Conservation (phyloP, 768 basidiomycete species). For the Lactifluus rugatus region DNA sequence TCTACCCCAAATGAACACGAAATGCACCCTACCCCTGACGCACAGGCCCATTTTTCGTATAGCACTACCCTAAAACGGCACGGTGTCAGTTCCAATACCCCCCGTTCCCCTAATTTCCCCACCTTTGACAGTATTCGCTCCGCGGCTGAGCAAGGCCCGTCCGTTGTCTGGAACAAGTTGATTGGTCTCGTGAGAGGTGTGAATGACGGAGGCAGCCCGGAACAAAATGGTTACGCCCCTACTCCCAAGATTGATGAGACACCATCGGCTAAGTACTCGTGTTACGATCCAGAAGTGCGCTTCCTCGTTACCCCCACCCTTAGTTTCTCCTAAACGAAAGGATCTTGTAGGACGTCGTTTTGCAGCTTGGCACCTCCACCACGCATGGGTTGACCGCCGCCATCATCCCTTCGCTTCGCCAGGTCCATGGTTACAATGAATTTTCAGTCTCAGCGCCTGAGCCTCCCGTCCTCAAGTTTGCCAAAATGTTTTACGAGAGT, state of each 20-base stretch:
- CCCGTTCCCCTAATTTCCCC: slow-evolving; percentile 29
- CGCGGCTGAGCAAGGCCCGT: slow-evolving; percentile 23
- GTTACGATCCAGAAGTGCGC: slow-evolving; percentile 5
- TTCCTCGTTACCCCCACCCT: background rate
- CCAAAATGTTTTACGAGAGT: slow-evolving; percentile 91
- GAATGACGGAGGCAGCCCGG: slow-evolving; percentile 25
- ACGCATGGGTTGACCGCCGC: slow-evolving; percentile 52
- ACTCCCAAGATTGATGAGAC: slow-evolving; percentile 15
- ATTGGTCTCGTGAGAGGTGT: slow-evolving; percentile 32
- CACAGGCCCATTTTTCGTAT: slow-evolving; percentile 70
- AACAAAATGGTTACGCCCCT: slow-evolving; percentile 34
- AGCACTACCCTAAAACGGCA: slow-evolving; percentile 73
- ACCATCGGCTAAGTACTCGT: slow-evolving; percentile 7
- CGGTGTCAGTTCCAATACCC: slow-evolving; percentile 31
- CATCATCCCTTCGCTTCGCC: slow-evolving; percentile 53
- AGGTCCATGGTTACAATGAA: slow-evolving; percentile 83
- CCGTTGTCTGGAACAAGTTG: slow-evolving; percentile 39
- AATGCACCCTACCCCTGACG: slow-evolving; percentile 48
- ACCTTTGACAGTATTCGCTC: slow-evolving; percentile 26
- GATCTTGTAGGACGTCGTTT: slow-evolving; percentile 54
- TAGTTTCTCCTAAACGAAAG: background rate
- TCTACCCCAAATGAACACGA: slow-evolving; percentile 38
- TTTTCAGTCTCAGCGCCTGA: slow-evolving; percentile 81
- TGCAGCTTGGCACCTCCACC: slow-evolving; percentile 56
- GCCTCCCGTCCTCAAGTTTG: slow-evolving; percentile 76